A percentile compares a stretch with the other conserved stretches of the same genome.
Evolutionary conservation across 495 filamentous ascomycete genomes (phyloP).

Genomic region (Lasiosphaeria ovina): DNA sequence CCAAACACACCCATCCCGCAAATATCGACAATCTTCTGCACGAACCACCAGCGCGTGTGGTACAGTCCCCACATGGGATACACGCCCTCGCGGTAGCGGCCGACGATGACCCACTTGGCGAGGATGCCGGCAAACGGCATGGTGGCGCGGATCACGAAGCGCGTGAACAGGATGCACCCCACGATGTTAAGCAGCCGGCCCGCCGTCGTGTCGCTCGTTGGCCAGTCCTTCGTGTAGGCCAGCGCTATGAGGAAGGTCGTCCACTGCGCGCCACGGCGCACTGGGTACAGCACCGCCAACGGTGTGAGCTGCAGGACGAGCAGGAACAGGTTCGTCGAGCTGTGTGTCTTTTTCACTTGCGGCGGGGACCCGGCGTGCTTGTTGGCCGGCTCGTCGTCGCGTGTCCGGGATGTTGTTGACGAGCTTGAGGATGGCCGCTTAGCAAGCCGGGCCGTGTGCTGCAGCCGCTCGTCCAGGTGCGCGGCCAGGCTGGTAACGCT

Average conservation of each 20-base stretch:
- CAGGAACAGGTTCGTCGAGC: conserved; percentile 39
- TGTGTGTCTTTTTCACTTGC: conserved; percentile 28
- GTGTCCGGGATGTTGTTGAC: background rate
- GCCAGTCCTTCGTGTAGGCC: conserved; percentile 23
- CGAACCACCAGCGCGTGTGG: conserved; percentile 51
- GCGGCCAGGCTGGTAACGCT: conserved; percentile 29
- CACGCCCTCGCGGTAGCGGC: conserved; percentile 41
- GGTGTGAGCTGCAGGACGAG: conserved; percentile 42
- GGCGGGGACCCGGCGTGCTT: background rate
- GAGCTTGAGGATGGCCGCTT: conserved; percentile 22
- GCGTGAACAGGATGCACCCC: conserved; percentile 31
- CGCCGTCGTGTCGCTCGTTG: conserved; percentile 23
- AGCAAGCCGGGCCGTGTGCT: background rate
- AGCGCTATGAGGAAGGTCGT: conserved; percentile 37
- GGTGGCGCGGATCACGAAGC: conserved; percentile 24
- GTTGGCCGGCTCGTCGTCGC: background rate
- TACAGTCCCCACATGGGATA: conserved; percentile 51
- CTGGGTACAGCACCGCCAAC: conserved; percentile 34
- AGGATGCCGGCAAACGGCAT: conserved; percentile 37
- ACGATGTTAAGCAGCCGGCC: conserved; percentile 38
- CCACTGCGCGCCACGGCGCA: conserved; percentile 41
- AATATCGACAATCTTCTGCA: conserved; percentile 41
- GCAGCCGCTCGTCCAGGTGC: conserved; percentile 23
- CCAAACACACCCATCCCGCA: conserved; percentile 40
- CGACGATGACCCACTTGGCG: conserved; percentile 47